phyloP scores from a whole-genome alignment of 345 rosid species.

The Ceriops tagal region DNA sequence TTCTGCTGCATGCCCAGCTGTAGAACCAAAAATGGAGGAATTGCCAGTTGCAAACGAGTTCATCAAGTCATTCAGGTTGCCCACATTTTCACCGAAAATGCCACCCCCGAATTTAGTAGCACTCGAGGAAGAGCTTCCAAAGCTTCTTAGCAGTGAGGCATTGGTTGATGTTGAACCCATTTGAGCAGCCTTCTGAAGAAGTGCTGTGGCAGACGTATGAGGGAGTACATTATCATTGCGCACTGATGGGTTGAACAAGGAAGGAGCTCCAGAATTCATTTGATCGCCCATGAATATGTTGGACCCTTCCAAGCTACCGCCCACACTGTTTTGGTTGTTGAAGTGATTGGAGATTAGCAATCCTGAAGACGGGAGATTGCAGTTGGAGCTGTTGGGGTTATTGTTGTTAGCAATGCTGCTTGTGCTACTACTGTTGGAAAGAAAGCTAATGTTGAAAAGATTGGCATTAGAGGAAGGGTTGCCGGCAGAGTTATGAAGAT shows the following conservation, averaged over 20 bases:
- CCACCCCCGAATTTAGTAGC: conserved; percentile 29
- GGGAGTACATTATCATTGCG: conserved; percentile 33
- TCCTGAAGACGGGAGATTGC: conserved; percentile 29
- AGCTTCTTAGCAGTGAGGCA: conserved; percentile 49
- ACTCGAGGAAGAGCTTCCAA: conserved; percentile 43
- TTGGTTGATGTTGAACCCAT: conserved; percentile 63
- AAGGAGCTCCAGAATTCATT: conserved; percentile 41
- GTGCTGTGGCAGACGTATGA: conserved; percentile 78
- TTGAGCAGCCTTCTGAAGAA: conserved; percentile 79
- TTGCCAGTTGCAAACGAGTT: conserved; percentile 45
- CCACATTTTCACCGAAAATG: conserved; percentile 48
- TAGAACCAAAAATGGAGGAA: conserved; percentile 35
- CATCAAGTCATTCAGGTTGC: conserved; percentile 57
- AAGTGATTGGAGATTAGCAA: conserved; percentile 37
- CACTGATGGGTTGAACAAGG: conserved; percentile 48
- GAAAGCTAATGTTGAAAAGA: conserved; percentile 61
- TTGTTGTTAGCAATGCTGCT: conserved; percentile 32
- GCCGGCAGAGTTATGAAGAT: conserved; percentile 32
- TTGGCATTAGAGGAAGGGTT: conserved; percentile 29
- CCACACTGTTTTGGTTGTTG: conserved; percentile 32
- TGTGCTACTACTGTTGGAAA: conserved; percentile 32
- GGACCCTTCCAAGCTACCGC: conserved; percentile 29
- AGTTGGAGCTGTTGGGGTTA: conserved; percentile 29
- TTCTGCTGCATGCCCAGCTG: conserved; percentile 20
- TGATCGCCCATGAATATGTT: conserved; percentile 43